Evolutionary conservation across 768 basidiomycete species (phyloP).

Genomic region (Mycena metata): DNA sequence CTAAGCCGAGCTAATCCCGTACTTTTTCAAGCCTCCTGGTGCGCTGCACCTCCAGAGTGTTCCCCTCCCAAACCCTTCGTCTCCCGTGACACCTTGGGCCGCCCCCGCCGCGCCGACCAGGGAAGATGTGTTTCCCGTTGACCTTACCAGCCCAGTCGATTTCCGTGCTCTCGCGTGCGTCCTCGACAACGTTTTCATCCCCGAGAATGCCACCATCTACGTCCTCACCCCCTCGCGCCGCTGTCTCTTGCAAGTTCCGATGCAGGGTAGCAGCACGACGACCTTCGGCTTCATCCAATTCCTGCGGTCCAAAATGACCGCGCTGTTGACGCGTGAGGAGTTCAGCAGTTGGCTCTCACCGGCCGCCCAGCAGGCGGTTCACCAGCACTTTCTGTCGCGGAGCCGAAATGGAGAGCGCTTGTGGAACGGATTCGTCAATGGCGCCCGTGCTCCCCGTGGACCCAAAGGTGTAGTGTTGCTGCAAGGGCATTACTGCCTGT

Average conservation of each 20-base stretch:
- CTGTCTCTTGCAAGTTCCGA: constrained; percentile 16
- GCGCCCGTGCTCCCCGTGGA: background rate
- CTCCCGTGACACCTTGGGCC: background rate
- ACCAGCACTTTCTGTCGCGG: constrained; percentile 12
- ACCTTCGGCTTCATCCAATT: constrained; percentile 20
- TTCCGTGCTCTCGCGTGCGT: constrained; percentile 14
- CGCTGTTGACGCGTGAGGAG: constrained; percentile 9
- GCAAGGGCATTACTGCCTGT: constrained; percentile 16
- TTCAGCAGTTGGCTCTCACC: constrained; percentile 4
- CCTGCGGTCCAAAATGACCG: constrained; percentile 15
- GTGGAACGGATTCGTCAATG: constrained; percentile 26
- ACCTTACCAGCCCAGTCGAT: constrained; percentile 22
- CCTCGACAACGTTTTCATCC: background rate
- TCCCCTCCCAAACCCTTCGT: constrained; percentile 10
- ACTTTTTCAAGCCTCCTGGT: constrained; percentile 18
- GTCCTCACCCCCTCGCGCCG: constrained; percentile 9
- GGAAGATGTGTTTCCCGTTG: constrained; percentile 16
- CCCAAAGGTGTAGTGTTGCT: constrained; percentile 25
- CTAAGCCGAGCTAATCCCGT: background rate
- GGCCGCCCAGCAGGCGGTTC: constrained; percentile 5
- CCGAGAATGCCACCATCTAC: constrained; percentile 14
- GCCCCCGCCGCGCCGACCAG: background rate
- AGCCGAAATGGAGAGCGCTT: constrained; percentile 1
- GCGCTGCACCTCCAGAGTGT: constrained; percentile 10
- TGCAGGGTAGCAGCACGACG: background rate